These are phyloP conservation scores for Gastrodia elata DNA, from an alignment of 106 monocot species.

Conservation along the genomic window DNA sequence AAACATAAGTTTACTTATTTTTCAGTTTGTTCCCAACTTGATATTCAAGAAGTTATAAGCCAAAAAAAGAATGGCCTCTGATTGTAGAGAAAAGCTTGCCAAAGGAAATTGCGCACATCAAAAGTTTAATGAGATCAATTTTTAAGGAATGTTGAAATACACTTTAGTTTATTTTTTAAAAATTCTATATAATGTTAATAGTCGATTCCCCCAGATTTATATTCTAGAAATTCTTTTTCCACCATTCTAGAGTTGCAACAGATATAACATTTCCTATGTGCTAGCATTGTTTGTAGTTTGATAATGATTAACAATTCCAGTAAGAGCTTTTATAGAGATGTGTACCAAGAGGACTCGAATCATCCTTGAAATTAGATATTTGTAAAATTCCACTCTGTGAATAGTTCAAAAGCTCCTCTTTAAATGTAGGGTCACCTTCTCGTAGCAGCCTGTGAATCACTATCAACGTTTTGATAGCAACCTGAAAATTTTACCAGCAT, in stretches of 20 bases:
- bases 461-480: constrained; percentile 56
- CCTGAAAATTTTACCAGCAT: constrained; percentile 25
- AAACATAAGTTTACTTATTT: background rate
- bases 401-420: constrained; percentile 49
- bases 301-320: background rate
- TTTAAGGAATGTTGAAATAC: background rate
- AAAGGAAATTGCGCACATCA: background rate
- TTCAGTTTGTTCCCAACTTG: background rate
- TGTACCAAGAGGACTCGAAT: constrained; percentile 57
- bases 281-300: constrained; percentile 1
- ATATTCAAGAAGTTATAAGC: background rate
- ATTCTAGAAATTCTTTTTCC: background rate
- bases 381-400: constrained; percentile 45
- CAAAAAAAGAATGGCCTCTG: background rate
- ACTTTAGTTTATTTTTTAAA: background rate
- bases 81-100: no score
- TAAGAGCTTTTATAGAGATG: background rate
- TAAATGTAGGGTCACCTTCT: constrained; percentile 66
- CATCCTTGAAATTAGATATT: constrained; percentile 67
- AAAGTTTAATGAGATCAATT: background rate
- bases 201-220: background rate
- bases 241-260: background rate
- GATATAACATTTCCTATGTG: background rate
- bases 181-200: background rate
- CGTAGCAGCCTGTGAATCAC: constrained; percentile 54